phyloP scores from a whole-genome alignment of 208 protist species.

The Lotmaria passim region DNA sequence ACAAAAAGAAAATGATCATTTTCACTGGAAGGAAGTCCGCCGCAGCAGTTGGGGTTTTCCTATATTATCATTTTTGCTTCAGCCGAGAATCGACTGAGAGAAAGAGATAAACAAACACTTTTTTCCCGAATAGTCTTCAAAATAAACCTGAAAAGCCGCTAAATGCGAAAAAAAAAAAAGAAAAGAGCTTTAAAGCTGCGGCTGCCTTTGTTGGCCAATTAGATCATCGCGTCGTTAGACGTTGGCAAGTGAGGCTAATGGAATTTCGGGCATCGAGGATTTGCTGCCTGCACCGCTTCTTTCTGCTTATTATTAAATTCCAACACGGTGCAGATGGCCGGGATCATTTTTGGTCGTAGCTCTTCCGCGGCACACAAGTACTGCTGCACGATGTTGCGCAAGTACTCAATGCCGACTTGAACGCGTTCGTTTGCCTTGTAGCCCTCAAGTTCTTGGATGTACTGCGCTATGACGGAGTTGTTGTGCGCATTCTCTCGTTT shows the following conservation, averaged over 20 bases:
- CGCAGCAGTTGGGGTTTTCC: no score
- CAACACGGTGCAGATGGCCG: constrained; percentile 85
- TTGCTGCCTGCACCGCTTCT: constrained; percentile 58
- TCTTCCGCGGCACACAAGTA: constrained; percentile 74
- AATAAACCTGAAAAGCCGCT: no score
- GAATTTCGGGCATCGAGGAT: constrained; percentile 73
- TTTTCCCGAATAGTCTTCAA: no score
- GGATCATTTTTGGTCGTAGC: constrained; percentile 83
- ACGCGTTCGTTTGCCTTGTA: constrained; percentile 71
- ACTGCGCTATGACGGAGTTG: constrained; percentile 65
- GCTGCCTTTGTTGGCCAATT: no score
- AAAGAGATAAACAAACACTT: no score
- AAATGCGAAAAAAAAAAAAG: no score
- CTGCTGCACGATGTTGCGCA: constrained; percentile 81
- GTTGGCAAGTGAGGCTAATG: constrained; percentile 34
- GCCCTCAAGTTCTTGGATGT: constrained; percentile 67
- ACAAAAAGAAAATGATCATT: no score
- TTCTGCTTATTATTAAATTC: constrained; percentile 84
- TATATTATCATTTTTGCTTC: no score
- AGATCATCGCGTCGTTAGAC: not conserved
- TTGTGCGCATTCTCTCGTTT: constrained; percentile 61
- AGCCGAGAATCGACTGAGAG: no score
- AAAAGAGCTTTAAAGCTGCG: no score
- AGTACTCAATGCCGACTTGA: constrained; percentile 76
- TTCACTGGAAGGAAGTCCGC: no score